Percentiles rank a stretch among this genome's conserved stretches.
phyloP scores from a whole-genome alignment of 75 land plant genomes.

The Cupressus sempervirens region DNA sequence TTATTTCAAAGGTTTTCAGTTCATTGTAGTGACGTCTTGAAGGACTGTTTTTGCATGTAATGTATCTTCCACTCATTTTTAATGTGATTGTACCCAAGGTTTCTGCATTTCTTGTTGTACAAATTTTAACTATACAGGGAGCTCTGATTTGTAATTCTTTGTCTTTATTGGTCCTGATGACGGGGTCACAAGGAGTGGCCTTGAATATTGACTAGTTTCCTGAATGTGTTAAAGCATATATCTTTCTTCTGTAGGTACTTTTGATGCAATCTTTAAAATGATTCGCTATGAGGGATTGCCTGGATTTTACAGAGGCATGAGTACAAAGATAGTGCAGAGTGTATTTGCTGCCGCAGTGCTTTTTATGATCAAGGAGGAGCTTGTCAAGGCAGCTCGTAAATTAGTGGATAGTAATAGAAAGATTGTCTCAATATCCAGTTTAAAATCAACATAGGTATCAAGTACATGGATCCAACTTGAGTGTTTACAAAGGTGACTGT shows the following conservation, averaged over 20 bases:
- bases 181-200: background rate
- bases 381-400: slow-evolving; percentile 31
- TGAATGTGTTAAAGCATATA: background rate
- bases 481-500: background rate
- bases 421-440: slow-evolving; percentile 1
- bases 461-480: background rate
- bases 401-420: slow-evolving; percentile 22
- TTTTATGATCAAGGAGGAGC: slow-evolving; percentile 60
- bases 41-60: background rate
- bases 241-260: slow-evolving; percentile 30
- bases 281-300: slow-evolving; percentile 47
- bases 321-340: slow-evolving; percentile 62
- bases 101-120: background rate
- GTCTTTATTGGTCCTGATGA: background rate
- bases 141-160: background rate
- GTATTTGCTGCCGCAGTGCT: slow-evolving; percentile 60
- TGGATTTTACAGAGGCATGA: slow-evolving; percentile 62
- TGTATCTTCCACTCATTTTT: background rate
- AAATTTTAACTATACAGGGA: background rate
- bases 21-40: background rate
- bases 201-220: background rate
- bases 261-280: slow-evolving; percentile 61
- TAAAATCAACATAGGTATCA: background rate
- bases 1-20: background rate
- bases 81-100: background rate